phyloP scores from a whole-genome alignment of 768 basidiomycete genomes.

The Rhizopogon sp. region DNA sequence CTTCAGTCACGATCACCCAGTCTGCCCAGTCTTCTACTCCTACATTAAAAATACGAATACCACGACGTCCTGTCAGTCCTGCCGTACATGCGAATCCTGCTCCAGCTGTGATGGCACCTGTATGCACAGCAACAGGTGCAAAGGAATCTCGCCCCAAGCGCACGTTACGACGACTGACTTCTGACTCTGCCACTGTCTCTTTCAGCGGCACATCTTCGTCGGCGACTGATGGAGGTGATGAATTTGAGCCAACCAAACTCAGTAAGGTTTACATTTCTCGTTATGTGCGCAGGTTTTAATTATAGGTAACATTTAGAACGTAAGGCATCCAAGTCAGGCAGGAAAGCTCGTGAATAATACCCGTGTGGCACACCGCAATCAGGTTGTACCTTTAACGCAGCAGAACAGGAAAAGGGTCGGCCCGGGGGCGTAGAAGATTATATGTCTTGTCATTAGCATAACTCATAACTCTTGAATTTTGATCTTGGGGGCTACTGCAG shows the following conservation, averaged over 20 bases:
- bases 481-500: not conserved
- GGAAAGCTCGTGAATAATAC: not conserved
- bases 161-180: conserved; percentile 15
- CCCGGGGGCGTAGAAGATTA: not conserved
- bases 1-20: conserved; percentile 30
- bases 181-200: conserved; percentile 23
- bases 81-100: conserved; percentile 17
- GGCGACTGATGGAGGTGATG: conserved; percentile 22
- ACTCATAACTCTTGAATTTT: not conserved
- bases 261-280: conserved; percentile 16
- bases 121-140: not conserved
- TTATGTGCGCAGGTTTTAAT: not conserved
- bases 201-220: conserved; percentile 28
- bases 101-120: not conserved
- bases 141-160: conserved; percentile 25
- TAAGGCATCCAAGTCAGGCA: not conserved
- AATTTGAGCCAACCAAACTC: conserved; percentile 19
- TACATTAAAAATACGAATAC: conserved; percentile 29
- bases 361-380: too few species aligned
- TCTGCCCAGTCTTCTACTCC: conserved; percentile 26
- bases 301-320: not conserved
- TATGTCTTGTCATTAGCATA: not conserved
- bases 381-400: not conserved
- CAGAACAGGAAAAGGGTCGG: too few species aligned
- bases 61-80: conserved; percentile 24